Evolutionary conservation across 495 filamentous ascomycete genomes (phyloP).

Genomic region (Clohesyomyces aquaticus): DNA sequence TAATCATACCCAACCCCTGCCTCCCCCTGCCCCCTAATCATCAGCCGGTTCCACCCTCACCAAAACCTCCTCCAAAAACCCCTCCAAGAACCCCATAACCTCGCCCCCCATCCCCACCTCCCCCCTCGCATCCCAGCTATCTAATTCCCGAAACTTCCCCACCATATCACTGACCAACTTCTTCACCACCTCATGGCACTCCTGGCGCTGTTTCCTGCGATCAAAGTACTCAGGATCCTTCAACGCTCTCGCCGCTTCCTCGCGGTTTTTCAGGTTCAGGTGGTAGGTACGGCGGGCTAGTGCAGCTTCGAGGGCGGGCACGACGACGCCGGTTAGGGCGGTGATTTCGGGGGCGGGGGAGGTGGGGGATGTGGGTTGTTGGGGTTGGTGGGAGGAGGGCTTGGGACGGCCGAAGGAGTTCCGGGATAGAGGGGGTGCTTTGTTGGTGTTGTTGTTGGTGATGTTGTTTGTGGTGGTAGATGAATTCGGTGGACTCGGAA

Average conservation of each 20-base stretch:
- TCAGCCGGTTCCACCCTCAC: slow-evolving; percentile 85
- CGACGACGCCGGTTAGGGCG: slow-evolving; percentile 78
- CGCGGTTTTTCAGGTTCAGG: slow-evolving; percentile 23
- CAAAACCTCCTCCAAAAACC: slow-evolving; percentile 91
- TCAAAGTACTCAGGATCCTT: slow-evolving; percentile 12
- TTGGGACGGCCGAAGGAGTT: slow-evolving; percentile 18
- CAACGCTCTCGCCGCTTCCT: background rate
- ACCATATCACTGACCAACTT: slow-evolving; percentile 75
- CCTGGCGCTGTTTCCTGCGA: slow-evolving; percentile 55
- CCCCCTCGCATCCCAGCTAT: slow-evolving; percentile 77
- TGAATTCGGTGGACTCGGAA: too few species aligned
- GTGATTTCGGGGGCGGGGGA: slow-evolving; percentile 52
- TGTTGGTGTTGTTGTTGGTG: slow-evolving; percentile 10
- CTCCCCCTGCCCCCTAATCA: slow-evolving; percentile 55
- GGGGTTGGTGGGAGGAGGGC: slow-evolving; percentile 26
- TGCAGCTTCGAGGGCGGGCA: slow-evolving; percentile 88
- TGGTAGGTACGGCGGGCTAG: slow-evolving; percentile 73
- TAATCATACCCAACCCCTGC: too few species aligned
- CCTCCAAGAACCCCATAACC: slow-evolving; percentile 84
- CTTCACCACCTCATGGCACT: slow-evolving; percentile 79
- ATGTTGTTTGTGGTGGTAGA: background rate
- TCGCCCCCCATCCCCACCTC: slow-evolving; percentile 91
- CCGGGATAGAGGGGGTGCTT: slow-evolving; percentile 9
- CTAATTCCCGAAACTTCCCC: slow-evolving; percentile 80
- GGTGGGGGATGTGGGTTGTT: slow-evolving; percentile 13